Evolutionary conservation across 345 rosid species (phyloP).

Genomic region (Euclidium syriacum): DNA sequence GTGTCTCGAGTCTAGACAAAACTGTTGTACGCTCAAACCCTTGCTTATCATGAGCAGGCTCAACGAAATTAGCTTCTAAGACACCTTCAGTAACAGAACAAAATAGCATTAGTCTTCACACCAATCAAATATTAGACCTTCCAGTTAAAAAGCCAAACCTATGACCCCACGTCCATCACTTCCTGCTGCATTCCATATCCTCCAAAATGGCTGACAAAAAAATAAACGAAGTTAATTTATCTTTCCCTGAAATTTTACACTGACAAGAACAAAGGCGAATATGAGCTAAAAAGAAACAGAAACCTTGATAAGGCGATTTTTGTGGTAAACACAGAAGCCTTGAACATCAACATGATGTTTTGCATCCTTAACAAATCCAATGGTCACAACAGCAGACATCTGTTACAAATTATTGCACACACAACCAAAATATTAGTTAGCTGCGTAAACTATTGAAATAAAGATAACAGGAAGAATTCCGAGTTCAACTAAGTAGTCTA

Average conservation of each 20-base stretch:
- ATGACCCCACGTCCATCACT: constrained; percentile 96
- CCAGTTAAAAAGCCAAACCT: constrained; percentile 39
- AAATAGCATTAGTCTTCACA: constrained; percentile 20
- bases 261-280: neutral
- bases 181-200: constrained; percentile 94
- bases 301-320: constrained; percentile 94
- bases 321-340: constrained; percentile 92
- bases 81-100: constrained; percentile 50
- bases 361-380: constrained; percentile 98
- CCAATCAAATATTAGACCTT: neutral
- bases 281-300: constrained; percentile 2
- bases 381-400: constrained; percentile 72
- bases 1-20: constrained; percentile 79
- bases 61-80: constrained; percentile 92
- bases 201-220: constrained; percentile 84
- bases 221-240: neutral
- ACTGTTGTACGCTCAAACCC: constrained; percentile 89
- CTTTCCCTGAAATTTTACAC: neutral
- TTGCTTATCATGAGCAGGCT: constrained; percentile 98
- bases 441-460: neutral
- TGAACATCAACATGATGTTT: constrained; percentile 83
- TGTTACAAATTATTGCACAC: constrained; percentile 28
- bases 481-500: neutral
- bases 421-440: constrained; percentile 10
- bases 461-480: neutral